Evolutionary conservation across 2,329 filamentous ascomycete genomes (phyloP).

Genomic region (Lasiodiplodia citricola): DNA sequence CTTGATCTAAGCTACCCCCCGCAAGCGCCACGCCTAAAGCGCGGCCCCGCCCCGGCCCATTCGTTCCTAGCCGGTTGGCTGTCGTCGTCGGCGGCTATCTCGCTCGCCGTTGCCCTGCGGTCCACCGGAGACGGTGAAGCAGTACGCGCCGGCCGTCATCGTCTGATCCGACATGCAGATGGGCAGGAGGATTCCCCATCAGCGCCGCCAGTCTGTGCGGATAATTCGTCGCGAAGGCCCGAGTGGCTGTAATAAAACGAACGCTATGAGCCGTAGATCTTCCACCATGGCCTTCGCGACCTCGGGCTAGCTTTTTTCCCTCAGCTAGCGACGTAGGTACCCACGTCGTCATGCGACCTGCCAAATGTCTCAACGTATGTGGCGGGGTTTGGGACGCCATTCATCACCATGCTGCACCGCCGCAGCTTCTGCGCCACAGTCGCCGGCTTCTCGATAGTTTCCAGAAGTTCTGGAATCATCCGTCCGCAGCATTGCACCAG

Average conservation of each 20-base stretch:
- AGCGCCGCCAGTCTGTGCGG: constrained; percentile 6
- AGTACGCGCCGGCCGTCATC: background rate
- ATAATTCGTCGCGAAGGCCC: background rate
- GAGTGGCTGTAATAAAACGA: background rate
- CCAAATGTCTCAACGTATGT: background rate
- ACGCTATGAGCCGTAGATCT: constrained; percentile 11
- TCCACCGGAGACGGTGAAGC: background rate
- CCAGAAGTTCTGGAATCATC: background rate
- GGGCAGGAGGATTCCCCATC: constrained; percentile 18
- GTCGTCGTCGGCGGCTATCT: background rate
- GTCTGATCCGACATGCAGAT: constrained; percentile 12
- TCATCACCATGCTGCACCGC: background rate
- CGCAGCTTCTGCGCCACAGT: background rate
- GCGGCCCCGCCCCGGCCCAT: background rate
- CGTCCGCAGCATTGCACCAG: background rate
- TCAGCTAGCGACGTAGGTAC: background rate
- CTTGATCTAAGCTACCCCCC: background rate
- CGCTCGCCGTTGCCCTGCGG: background rate
- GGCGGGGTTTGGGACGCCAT: background rate
- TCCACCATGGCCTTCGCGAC: background rate
- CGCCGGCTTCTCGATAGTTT: constrained; percentile 4
- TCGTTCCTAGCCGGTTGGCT: background rate
- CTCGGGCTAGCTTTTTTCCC: background rate
- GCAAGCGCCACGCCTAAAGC: background rate
- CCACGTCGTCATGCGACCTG: background rate